Base-by-base conservation (phyloP, 352 stramenopile species). In the Phytophthora citrophthora region DNA sequence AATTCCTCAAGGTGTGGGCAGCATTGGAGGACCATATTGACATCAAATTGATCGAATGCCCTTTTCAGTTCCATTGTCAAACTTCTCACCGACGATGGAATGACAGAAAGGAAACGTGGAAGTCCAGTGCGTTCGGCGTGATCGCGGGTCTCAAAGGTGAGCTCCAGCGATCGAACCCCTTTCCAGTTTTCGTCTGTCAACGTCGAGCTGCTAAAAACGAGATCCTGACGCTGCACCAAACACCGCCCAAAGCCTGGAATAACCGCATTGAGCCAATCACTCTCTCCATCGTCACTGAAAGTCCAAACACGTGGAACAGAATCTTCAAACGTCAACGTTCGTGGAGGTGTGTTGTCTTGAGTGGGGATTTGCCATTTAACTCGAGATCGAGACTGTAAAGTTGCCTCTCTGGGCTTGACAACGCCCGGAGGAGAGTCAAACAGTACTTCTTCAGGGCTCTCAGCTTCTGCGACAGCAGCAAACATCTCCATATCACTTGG, bases 331-430 rank as follows among this genome's bases (percentile, higher is more conserved):
- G 26, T 24, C 9, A 53, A 12, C 18, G 29, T 5, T 10, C 24
- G n/a, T 9, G 7, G 20, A 16, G 8, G 9, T 41, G n/a, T 9
- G 27, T 10, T 53, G 27, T 16, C 46, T 31, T 16, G 27, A 20
- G 18, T 29, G 40, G 29, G 39, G 41, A 53, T 41, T 27, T 41
- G 46, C 29, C 46, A 53, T 41, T 31, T 15, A 27, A 43, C 18
- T 12, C 2, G 16, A 40, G 46, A 8, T 5, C 29, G n/a, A 7
- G 27, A 18, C 29, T 41, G 39, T 20, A 53, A 27, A 9, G 46
- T 53, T 5, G 46, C 46, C 18, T 41, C 11, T 3, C 46, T n/a
- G n/a, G 39, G 27, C 7, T 29, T 29, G 13, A 53, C 12, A 9
- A 6, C 46, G 13, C 46, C 46, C 15, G 2, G 29, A 16, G 46